phyloP scores from a whole-genome alignment of 257 asterid genomes.

The Ligustrum vulgare region DNA sequence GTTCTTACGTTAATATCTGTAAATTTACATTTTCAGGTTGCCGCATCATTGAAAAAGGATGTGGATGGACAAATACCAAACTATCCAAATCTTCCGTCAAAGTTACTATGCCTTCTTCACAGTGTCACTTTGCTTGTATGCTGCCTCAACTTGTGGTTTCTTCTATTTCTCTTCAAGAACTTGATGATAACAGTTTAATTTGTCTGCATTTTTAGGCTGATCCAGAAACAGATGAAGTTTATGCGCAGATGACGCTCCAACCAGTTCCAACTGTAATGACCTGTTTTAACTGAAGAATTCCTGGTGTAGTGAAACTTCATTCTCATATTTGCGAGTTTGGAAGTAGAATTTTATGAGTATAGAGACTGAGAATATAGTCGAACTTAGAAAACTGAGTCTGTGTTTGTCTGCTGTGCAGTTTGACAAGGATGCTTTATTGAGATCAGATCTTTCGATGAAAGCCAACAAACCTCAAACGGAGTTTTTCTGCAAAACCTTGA shows the following conservation, averaged over 20 bases:
- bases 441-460: constrained; percentile 54
- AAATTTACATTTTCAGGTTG: constrained; percentile 54
- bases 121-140: constrained; percentile 52
- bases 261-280: constrained; percentile 49
- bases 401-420: constrained; percentile 36
- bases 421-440: constrained; percentile 55
- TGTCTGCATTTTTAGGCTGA: constrained; percentile 40
- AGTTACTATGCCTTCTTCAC: constrained; percentile 72
- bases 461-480: constrained; percentile 52
- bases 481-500: constrained; percentile 58
- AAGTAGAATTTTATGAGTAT: background rate
- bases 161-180: constrained; percentile 1
- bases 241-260: constrained; percentile 61
- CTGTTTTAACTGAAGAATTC: background rate
- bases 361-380: background rate
- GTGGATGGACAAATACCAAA: constrained; percentile 82
- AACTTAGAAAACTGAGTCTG: background rate
- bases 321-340: background rate
- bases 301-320: background rate
- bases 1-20: too few species aligned
- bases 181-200: background rate
- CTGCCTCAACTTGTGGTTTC: too few species aligned
- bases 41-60: constrained; percentile 89
- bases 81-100: constrained; percentile 89
- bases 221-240: constrained; percentile 59